Conservation (phyloP, 2,329 filamentous ascomycete genomes). For the Calonectria montana region DNA sequence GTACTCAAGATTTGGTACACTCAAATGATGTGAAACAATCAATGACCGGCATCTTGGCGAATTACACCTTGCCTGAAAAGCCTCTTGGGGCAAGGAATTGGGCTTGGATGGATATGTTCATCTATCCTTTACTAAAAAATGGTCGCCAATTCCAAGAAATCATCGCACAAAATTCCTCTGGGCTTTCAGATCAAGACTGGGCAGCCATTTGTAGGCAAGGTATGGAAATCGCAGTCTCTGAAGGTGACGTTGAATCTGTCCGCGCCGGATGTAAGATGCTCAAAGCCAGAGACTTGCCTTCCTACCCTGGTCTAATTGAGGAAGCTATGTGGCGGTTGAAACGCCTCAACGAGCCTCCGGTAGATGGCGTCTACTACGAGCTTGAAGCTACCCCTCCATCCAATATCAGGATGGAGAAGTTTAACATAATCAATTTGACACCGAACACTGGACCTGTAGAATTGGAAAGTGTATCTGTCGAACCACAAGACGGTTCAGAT, state of each 20-base stretch:
- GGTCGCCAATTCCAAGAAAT: neutral
- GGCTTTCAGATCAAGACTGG: neutral
- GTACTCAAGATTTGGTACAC: too few species aligned
- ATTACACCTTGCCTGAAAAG: neutral
- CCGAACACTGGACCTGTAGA: neutral
- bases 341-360: neutral
- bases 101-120: too few species aligned
- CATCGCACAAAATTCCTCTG: neutral
- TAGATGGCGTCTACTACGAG: neutral
- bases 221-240: neutral
- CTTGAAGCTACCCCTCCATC: neutral
- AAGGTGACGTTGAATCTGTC: neutral
- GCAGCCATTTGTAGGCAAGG: neutral
- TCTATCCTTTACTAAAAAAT: neutral
- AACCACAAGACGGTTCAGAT: neutral
- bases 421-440: neutral
- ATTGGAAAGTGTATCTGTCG: neutral
- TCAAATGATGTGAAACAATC: neutral
- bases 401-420: too few species aligned
- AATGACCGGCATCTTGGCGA: neutral
- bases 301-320: neutral
- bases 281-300: too few species aligned
- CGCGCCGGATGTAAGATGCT: neutral
- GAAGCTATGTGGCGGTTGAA: neutral
- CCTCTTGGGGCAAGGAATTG: too few species aligned